Conservation (phyloP, 148 eudicot genomes). For the Vaccinium corymbosum region DNA sequence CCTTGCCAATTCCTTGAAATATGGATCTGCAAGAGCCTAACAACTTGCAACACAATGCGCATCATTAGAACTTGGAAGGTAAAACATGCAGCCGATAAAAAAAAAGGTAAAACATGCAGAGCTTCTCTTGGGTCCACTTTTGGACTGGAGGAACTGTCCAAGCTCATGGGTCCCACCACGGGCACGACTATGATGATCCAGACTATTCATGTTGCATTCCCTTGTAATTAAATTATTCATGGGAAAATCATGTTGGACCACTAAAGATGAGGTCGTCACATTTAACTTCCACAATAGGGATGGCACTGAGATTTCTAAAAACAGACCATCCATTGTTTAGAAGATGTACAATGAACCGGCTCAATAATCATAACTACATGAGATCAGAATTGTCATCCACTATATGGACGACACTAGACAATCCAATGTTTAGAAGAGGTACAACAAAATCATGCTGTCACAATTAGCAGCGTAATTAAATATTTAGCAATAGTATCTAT, state of each 20-base stretch:
- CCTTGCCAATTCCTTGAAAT: conserved; percentile 6
- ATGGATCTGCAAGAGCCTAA: conserved; percentile 11
- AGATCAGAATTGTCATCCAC: not conserved
- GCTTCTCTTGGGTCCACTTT: not conserved
- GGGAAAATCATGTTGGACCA: not conserved
- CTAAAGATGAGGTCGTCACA: not conserved
- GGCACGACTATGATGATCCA: conserved; percentile 1
- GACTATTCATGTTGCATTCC: not conserved
- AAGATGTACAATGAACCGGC: not conserved
- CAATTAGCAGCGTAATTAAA: not conserved
- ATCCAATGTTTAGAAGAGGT: not conserved
- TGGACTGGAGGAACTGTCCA: not conserved
- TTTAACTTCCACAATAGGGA: not conserved
- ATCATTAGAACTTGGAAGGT: not conserved
- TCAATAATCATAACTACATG: not conserved
- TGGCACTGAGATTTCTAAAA: not conserved
- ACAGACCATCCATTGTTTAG: not conserved
- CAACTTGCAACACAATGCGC: not conserved
- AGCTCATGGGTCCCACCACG: not conserved
- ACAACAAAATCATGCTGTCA: not conserved
- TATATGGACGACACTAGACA: not conserved
- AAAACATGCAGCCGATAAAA: not conserved
- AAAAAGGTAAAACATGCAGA: not conserved
- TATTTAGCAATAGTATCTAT: not conserved
- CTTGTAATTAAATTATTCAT: not conserved